phyloP scores from a whole-genome alignment of 345 rosid genomes.

The Eutrema heterophyllum region DNA sequence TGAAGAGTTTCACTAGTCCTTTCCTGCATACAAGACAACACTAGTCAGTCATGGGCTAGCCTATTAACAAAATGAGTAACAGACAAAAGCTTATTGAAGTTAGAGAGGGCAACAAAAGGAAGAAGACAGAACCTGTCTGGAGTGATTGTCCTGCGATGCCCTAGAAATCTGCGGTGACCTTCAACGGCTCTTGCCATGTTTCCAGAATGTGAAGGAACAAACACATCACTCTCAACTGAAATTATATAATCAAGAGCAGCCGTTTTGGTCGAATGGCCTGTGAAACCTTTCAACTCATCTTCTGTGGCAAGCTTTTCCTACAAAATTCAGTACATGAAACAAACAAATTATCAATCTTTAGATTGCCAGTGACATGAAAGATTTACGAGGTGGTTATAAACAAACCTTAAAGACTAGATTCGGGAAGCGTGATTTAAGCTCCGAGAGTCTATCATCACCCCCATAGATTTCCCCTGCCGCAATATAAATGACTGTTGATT shows the following conservation, averaged over 20 bases:
- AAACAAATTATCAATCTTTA: neutral
- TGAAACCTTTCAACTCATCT: constrained; percentile 55
- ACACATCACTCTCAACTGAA: constrained; percentile 80
- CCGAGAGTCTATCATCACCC: constrained; percentile 62
- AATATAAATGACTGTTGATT: constrained; percentile 64
- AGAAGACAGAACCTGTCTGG: constrained; percentile 63
- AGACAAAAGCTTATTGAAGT: neutral
- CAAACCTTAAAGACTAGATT: constrained; percentile 79
- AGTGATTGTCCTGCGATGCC: constrained; percentile 74
- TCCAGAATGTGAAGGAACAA: constrained; percentile 84
- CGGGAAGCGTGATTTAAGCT: constrained; percentile 63
- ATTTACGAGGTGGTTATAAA: constrained; percentile 3
- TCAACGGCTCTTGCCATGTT: constrained; percentile 98
- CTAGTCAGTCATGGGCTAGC: neutral
- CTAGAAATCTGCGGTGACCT: constrained; percentile 94
- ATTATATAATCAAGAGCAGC: constrained; percentile 96
- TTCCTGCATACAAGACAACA: constrained; percentile 43
- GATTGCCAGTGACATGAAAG: neutral
- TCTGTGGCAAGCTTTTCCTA: constrained; percentile 68
- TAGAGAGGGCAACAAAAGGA: neutral
- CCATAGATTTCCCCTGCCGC: constrained; percentile 95
- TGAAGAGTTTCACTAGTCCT: constrained; percentile 65
- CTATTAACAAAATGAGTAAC: neutral
- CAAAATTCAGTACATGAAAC: constrained; percentile 1
- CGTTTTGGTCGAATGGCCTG: constrained; percentile 68